Base-by-base conservation (phyloP, 2,329 filamentous ascomycete species). In the Talaromyces sp. region DNA sequence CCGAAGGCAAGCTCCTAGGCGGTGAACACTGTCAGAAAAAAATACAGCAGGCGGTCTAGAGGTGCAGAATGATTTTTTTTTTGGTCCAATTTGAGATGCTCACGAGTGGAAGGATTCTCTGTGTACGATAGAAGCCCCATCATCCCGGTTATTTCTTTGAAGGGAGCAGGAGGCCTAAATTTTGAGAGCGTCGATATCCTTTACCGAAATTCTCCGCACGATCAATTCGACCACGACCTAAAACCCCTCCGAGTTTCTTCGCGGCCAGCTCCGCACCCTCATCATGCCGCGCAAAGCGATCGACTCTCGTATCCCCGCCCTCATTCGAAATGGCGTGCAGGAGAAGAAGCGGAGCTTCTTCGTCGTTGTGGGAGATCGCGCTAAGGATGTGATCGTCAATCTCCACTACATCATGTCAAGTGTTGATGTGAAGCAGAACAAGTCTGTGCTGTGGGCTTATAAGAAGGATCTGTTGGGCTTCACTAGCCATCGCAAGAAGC, bases 331-430 rank as follows among this genome's bases (percentile, higher is more conserved):
- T 88, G 89, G 89, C 61, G 81, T 92, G 57, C 90, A 82, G 74
- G 91, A 97, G 74, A 97, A 96, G 84, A 97, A 97, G 80, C 86
- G 94, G 74, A 96, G 90, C 78, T 97, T 99, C 80, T 95, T 99
- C 75, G 90, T 99, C 52, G 87, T 99, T 20, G 93, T 99, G 41
- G 94, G 94, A 68, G 91, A 99, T 74, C 86, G 86, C 53, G 86
- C 91, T 62, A 99, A 99, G 75, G 94, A 99, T 81, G 91, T 93
- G 64, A 97, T 99, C 70, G 92, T 97, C 62, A 86, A 97, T 70
- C 82, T 92, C 54, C 92, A 97, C 77, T 91, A 94, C 69, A 95
- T 99, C 68, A 89, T 97, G 81, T 88, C 92, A 46, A 89, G 85
- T 64, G 87, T 89, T 70, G 90, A 96, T 70, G 85, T 97, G 60